Evolutionary conservation across 805 yeast species (phyloP), one percentile per base, ranked within the genome.

Genomic region (Wickerhamiella lipophila): DNA sequence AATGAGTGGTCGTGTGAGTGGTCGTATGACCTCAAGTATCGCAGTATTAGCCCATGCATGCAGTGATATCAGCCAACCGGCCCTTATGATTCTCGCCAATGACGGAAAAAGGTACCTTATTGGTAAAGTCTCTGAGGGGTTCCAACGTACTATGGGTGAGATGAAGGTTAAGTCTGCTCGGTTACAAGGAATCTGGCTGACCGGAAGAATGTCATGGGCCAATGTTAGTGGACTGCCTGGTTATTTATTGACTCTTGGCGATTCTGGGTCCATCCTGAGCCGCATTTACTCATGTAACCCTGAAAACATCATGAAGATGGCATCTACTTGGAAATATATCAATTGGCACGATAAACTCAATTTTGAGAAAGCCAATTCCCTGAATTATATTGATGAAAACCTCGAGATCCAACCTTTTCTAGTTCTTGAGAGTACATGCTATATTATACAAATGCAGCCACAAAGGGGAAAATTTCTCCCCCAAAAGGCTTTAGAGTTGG

Each of bases 181-280:
- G 53, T 63, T 85, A 27, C 71, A 74, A 43, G 75, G 78, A 32
- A 67, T 89, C 3, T 88, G 84, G 58, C 59, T 92, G 3, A 79
- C 95, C 0, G 98, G 98, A 2, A 68, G 68, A n/a, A 53, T 83
- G 9, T 64, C 73, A 48, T 89, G 96, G 96, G 62, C 73, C 5
- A 72, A 80, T n/a, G 66, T 86, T 2, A 85, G 94, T n/a, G 98
- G 98, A 0, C 64, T 89, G 6, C 96, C 97, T 0, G 98, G 98
- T 0, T 66, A 85, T 57, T 75, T 89, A 44, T 66, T 89, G 46
- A 85, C 96, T 0, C 70, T 83, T 12, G 78, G 84, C 50, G 96
- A 85, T 56, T 87, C 86, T 1, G 43, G 49, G 42, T 56, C 25
- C 15, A 23, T 36, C 5, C 19, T 52, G n/a, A 46, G 36, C 42